Base-by-base conservation (phyloP, 768 basidiomycete species). In the Rhizopogon vinicolor region DNA sequence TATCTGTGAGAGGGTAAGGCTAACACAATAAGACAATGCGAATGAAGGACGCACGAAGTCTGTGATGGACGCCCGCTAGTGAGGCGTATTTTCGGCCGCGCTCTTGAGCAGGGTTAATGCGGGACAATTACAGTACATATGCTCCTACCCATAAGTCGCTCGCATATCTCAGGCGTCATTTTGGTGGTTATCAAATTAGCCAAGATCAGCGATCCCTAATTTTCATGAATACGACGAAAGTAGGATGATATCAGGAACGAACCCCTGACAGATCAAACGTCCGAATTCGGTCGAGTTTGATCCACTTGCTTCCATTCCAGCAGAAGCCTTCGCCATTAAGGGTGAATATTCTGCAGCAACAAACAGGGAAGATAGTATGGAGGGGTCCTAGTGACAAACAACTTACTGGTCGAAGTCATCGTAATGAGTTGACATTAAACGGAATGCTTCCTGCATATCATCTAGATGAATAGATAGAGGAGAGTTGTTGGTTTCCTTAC, bases 181-280 rank as follows among this genome's bases (percentile, higher is more conserved):
- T 31, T 14, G 7, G 8, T 18, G 9, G 37, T 51, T 39, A n/a
- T 29, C 6, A 54, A 49, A 46, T 54, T 29, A 18, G 50, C 9
- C 8, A 54, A 48, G n/a, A 51, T 18, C 46, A 51, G 13, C 9
- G 50, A 51, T 16, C 53, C 53, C 53, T 54, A n/a, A 16, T 28
- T 16, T 5, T 25, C 13, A 35, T 48, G 19, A 48, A 31, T 22
- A 22, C 19, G 8, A 22, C 13, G 31, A 48, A 31, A 48, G 33
- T 14, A 35, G 13, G 14, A 48, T 35, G 33, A 13, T 35, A 22
- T 35, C 33, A 7, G 13, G 2, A 35, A 35, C 46, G 19, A 19
- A 48, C 46, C n/a, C 14, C 46, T 14, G 19, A 4, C 8, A 48
- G 13, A 9, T 48, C 35, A 35, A 48, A 18, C 19, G 35, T 35